Evolutionary conservation across 345 rosid genomes (phyloP), one percentile per base, ranked within the genome.

Genomic region (Ceriops zippeliana): DNA sequence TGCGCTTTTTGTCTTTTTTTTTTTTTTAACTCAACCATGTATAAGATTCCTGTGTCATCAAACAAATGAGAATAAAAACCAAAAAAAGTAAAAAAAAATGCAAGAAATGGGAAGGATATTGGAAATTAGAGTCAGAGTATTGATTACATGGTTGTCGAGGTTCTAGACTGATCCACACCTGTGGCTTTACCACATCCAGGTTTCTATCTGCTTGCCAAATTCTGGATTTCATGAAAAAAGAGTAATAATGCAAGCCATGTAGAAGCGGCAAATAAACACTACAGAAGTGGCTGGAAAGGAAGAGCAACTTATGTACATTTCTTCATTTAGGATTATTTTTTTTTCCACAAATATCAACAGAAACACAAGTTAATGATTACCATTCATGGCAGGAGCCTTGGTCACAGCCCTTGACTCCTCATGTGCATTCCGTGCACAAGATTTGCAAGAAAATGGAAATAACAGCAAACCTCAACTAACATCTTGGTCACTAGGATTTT

Each of bases 141-240:
- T 52, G 74, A 68, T 83, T 22, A 95, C 97, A 88, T 73, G 22
- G 97, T 91, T 27, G 97, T 91, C 69, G 91, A 85, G 13, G 85
- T 86, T 78, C 97, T 90, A 65, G 99, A 88, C 73, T 96, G 82
- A 81, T 95, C 99, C 21, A 91, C 89, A 61, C 89, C 96, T 0
- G 97, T 79, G 79, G 97, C 99, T 83, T 89, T 88, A 67, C 93
- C 96, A 53, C 96, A 95, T 63, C 97, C 93, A 35, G 91, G 99
- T 76, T 91, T 89, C 77, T 83, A 86, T 78, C 96, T 85, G 76
- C 87, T 95, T 70, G 88, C 79, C 70, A 91, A 42, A 85, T 95
- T 95, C 97, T 95, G 83, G 38, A 69, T 56, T 73, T 68, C 5
- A 67, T 58, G 73, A 63, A 9, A 65, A 58, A 58, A 65, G 58